Base-by-base conservation (phyloP, 441 rosid genomes). In the Pelargonium citronellum region DNA sequence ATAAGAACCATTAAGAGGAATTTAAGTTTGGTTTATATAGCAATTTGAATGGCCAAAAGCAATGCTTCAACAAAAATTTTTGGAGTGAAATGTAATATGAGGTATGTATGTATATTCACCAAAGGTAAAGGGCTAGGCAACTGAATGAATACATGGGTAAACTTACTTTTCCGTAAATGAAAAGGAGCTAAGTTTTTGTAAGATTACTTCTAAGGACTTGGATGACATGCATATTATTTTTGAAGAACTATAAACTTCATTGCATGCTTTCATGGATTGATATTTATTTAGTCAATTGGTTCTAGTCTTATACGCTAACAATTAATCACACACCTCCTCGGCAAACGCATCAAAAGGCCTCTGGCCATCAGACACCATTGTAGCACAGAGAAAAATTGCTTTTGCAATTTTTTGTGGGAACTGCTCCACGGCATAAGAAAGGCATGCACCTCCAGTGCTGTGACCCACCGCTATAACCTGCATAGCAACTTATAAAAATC, bases 401-500 rank as follows among this genome's bases (percentile, higher is more conserved):
- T 91, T 94, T 0, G 92, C 85, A 68, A 94, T 85, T 79, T 89
- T 94, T 49, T 86, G 83, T 1, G 92, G 88, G 72, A 80, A 89
- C 73, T 77, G 83, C 85, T 94, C 99, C 78, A 91, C 67, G 0
- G 91, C 97, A 76, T 87, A 84, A 57, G 97, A 94, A 76, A 90
- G 62, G 12, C 95, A 86, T 0, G 96, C 99, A 75, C 96, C 99
- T 74, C 99, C 97, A 70, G 80, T 83, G 69, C 97, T 87, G 67
- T 94, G 99, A 75, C 97, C 91, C 15, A 91, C 94, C 84, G 91
- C 78, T 82, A 89, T 83, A 70, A 91, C 95, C 98, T 94, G 85
- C 70, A 76, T 0, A 76, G 75, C 62, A 73, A 20, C 22, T 6
- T 51, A 67, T 64, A 51, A 6, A 24, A 20, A 63, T 70, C 73